These are phyloP conservation scores for Baudoinia panamericana DNA, from an alignment of 495 filamentous ascomycete genomes.

Conservation along the genomic window DNA sequence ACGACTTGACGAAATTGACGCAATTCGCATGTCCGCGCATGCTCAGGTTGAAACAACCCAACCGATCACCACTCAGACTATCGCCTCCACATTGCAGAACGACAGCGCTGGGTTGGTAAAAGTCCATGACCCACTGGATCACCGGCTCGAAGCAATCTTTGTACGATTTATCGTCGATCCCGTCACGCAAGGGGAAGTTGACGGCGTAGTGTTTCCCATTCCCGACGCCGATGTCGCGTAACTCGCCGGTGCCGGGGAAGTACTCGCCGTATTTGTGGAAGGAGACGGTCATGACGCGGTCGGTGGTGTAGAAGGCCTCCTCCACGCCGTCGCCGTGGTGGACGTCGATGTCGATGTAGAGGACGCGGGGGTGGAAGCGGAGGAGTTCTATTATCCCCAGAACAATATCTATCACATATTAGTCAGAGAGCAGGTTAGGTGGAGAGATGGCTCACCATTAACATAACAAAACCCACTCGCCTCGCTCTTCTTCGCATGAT, in stretches of 20 bases:
- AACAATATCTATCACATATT: conserved; percentile 61
- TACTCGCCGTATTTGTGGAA: conserved; percentile 99
- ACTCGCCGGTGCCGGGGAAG: conserved; percentile 92
- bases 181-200: conserved; percentile 93
- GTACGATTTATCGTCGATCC: conserved; percentile 85
- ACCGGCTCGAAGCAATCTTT: conserved; percentile 92
- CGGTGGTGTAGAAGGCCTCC: conserved; percentile 94
- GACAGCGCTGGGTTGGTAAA: conserved; percentile 84
- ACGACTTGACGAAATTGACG: conserved; percentile 87
- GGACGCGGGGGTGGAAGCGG: conserved; percentile 79
- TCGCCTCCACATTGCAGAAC: conserved; percentile 96
- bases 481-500: conserved; percentile 95
- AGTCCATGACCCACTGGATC: conserved; percentile 88
- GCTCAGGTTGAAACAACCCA: conserved; percentile 96
- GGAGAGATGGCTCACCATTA: conserved; percentile 51
- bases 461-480: conserved; percentile 97
- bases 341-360: conserved; percentile 98
- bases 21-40: conserved; percentile 98
- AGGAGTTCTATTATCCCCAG: conserved; percentile 93
- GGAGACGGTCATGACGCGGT: conserved; percentile 94
- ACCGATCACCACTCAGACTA: conserved; percentile 81
- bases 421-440: background rate
- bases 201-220: conserved; percentile 86
- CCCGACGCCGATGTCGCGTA: conserved; percentile 89
- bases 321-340: conserved; percentile 98